These are phyloP conservation scores for Scedosporium apiospermum DNA, from an alignment of 2,329 filamentous ascomycete genomes.

Conservation along the genomic window DNA sequence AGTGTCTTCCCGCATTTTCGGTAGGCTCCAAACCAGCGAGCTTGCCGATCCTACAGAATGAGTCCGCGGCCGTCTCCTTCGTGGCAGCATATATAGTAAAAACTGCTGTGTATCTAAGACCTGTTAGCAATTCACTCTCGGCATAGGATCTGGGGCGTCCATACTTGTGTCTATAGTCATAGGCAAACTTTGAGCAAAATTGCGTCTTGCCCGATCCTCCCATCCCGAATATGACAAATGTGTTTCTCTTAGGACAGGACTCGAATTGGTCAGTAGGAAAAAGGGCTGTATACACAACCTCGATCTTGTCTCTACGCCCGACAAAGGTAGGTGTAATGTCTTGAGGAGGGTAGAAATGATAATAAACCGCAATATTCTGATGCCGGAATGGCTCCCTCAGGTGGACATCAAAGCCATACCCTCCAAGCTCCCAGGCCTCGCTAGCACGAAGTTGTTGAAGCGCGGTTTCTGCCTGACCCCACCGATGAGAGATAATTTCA, in stretches of 20 bases:
- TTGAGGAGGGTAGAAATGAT: slow-evolving; percentile 3
- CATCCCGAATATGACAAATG: slow-evolving; percentile 7
- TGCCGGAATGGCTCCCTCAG: neutral
- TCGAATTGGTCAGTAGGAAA: too few species aligned
- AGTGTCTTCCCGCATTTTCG: slow-evolving; percentile 6
- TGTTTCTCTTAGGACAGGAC: neutral
- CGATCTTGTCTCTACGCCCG: neutral
- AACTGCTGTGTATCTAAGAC: neutral
- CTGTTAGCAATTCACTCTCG: neutral
- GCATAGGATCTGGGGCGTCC: neutral
- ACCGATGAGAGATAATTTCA: slow-evolving; percentile 2
- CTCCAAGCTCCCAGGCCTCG: neutral
- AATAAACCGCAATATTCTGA: neutral
- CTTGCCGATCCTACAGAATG: slow-evolving; percentile 3
- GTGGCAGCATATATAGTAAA: slow-evolving; percentile 8
- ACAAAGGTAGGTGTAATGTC: neutral
- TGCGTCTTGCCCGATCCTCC: slow-evolving; percentile 10
- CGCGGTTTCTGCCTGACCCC: neutral
- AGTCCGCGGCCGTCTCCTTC: neutral
- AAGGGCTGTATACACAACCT: too few species aligned
- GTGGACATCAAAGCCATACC: neutral
- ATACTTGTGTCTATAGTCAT: slow-evolving; percentile 7
- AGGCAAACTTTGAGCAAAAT: slow-evolving; percentile 10
- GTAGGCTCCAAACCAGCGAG: slow-evolving; percentile 6
- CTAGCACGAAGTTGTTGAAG: neutral